These are phyloP conservation scores for Priceomyces carsonii DNA, from an alignment of 805 yeast species.

Conservation along the genomic window DNA sequence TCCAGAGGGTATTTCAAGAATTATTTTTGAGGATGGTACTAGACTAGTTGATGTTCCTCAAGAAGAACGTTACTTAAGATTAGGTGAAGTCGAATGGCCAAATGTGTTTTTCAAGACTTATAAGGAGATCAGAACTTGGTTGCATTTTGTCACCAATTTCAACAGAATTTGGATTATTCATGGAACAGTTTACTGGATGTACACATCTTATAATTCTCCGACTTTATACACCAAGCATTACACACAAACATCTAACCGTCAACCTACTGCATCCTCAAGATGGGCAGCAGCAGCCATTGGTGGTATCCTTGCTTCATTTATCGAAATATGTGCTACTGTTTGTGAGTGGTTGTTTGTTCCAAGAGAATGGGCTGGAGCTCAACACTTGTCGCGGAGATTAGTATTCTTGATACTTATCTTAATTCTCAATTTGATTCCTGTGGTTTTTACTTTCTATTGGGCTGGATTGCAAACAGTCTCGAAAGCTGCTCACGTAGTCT, in stretches of 20 bases:
- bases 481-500: constrained; percentile 70
- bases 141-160: constrained; percentile 91
- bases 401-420: constrained; percentile 69
- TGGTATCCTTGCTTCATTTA: constrained; percentile 79
- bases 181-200: constrained; percentile 90
- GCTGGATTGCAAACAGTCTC: constrained; percentile 69
- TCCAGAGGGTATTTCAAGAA: constrained; percentile 96
- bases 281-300: constrained; percentile 95
- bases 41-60: constrained; percentile 87
- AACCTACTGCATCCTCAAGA: constrained; percentile 84
- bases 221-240: constrained; percentile 86
- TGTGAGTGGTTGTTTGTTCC: constrained; percentile 97
- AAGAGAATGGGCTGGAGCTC: constrained; percentile 99
- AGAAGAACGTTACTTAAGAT: constrained; percentile 82
- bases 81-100: constrained; percentile 92
- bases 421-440: constrained; percentile 77
- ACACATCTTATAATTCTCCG: constrained; percentile 89
- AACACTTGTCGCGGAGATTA: constrained; percentile 87
- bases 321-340: constrained; percentile 85
- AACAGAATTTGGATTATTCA: constrained; percentile 98
- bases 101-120: constrained; percentile 94
- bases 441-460: constrained; percentile 81
- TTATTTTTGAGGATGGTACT: constrained; percentile 87
- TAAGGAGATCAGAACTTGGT: constrained; percentile 96
- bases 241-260: constrained; percentile 77